Conservation (phyloP, 1,139 yeast genomes). For the Hanseniaspora sp. region DNA sequence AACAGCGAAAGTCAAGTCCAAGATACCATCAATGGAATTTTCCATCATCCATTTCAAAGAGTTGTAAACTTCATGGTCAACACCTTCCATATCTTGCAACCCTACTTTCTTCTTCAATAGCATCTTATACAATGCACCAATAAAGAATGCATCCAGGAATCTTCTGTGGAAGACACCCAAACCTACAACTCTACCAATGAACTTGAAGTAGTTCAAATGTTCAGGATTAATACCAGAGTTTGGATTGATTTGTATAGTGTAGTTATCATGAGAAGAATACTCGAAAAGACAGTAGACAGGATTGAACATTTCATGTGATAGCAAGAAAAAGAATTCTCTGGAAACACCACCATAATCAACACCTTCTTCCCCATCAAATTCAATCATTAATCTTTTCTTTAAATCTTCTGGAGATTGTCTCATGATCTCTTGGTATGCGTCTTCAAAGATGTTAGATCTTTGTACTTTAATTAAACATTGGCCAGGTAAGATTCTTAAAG, state of each 20-base stretch:
- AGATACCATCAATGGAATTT: conserved; percentile 76
- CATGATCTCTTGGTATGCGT: conserved; percentile 96
- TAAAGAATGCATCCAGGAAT: conserved; percentile 94
- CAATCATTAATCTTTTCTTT: conserved; percentile 94
- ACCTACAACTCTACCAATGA: conserved; percentile 96
- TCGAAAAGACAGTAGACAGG: conserved; percentile 96
- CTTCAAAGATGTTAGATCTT: conserved; percentile 93
- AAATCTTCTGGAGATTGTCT: conserved; percentile 96
- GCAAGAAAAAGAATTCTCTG: conserved; percentile 87
- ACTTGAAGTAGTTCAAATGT: conserved; percentile 93
- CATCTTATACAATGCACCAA: conserved; percentile 96
- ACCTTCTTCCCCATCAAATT: conserved; percentile 98
- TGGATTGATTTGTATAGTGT: conserved; percentile 93
- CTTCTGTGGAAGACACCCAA: conserved; percentile 96
- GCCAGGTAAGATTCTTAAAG: conserved; percentile 90
- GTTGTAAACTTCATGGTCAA: conserved; percentile 90
- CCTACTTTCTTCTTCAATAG: conserved; percentile 90
- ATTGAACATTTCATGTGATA: conserved; percentile 97
- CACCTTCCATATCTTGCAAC: conserved; percentile 96
- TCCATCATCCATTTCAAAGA: conserved; percentile 93
- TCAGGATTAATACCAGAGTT: conserved; percentile 97
- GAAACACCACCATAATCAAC: conserved; percentile 98
- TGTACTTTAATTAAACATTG: conserved; percentile 97
- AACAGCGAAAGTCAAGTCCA: conserved; percentile 83
- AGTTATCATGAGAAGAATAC: conserved; percentile 94